Evolutionary conservation across 2,329 filamentous ascomycete genomes (phyloP).

Genomic region (Iodosphaeria phyllophila): DNA sequence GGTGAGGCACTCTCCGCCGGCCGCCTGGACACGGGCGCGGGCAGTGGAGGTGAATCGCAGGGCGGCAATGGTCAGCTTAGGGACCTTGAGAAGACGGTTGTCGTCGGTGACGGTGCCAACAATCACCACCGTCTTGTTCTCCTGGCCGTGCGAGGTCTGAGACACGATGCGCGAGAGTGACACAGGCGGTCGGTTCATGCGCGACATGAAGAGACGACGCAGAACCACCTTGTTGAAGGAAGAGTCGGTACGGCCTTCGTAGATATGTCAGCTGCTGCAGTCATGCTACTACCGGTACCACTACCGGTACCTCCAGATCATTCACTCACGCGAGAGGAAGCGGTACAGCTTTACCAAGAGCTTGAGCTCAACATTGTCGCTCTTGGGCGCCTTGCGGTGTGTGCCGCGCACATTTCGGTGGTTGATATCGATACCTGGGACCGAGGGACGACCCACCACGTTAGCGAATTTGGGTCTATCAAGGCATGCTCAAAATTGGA

Average conservation of each 20-base stretch:
- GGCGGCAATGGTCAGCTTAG: constrained; percentile 86
- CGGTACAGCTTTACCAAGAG: constrained; percentile 96
- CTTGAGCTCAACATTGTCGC: constrained; percentile 94
- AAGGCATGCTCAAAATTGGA: constrained; percentile 8
- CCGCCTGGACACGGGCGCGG: constrained; percentile 79
- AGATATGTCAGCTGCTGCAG: no score
- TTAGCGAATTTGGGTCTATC: constrained; percentile 34
- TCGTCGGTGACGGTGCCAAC: constrained; percentile 95
- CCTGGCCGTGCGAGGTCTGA: constrained; percentile 45
- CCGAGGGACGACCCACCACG: no score
- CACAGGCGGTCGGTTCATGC: constrained; percentile 92
- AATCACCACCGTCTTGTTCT: constrained; percentile 79
- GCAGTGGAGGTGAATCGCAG: constrained; percentile 94
- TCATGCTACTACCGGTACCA: no score
- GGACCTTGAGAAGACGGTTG: constrained; percentile 77
- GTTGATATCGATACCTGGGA: constrained; percentile 57
- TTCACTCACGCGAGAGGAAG: constrained; percentile 80
- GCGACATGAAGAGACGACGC: constrained; percentile 93
- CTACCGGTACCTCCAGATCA: no score
- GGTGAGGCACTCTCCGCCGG: constrained; percentile 87
- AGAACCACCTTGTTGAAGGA: constrained; percentile 99
- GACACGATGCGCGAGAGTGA: constrained; percentile 78
- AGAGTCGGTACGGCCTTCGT: constrained; percentile 88
- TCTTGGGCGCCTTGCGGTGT: constrained; percentile 92
- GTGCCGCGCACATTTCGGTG: constrained; percentile 49